Evolutionary conservation across 2,329 filamentous ascomycete genomes (phyloP).

Genomic region (Colletotrichum camelliae): DNA sequence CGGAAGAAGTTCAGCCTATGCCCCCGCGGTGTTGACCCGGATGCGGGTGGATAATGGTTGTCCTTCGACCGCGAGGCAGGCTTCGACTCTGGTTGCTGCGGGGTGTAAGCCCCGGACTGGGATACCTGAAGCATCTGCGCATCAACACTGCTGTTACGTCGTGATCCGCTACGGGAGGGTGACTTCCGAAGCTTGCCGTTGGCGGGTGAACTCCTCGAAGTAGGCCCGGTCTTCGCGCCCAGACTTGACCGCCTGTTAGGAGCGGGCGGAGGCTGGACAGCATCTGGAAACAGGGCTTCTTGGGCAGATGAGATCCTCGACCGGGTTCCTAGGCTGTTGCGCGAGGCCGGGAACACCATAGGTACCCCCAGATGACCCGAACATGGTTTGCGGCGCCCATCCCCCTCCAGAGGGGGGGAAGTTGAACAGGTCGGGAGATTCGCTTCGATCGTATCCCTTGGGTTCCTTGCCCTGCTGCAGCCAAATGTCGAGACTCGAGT

Average conservation of each 20-base stretch:
- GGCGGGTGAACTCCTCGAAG: slow-evolving; percentile 23
- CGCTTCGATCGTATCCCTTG: slow-evolving; percentile 32
- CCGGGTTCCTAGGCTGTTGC: slow-evolving; percentile 43
- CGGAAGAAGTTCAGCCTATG: slow-evolving; percentile 58
- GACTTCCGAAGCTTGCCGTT: slow-evolving; percentile 30
- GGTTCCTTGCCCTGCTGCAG: slow-evolving; percentile 53
- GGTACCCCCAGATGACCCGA: slow-evolving; percentile 39
- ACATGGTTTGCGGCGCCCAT: slow-evolving; percentile 56
- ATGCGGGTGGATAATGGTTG: slow-evolving; percentile 56
- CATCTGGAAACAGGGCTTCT: slow-evolving; percentile 38
- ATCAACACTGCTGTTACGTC: slow-evolving; percentile 35
- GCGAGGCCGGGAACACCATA: slow-evolving; percentile 32
- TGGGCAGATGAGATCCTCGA: slow-evolving; percentile 50
- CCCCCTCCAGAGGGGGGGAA: slow-evolving; percentile 49
- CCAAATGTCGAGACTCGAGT: slow-evolving; percentile 63
- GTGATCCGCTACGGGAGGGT: slow-evolving; percentile 23
- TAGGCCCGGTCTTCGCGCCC: slow-evolving; percentile 48
- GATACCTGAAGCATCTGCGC: slow-evolving; percentile 28
- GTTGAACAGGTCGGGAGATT: slow-evolving; percentile 59
- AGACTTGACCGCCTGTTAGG: slow-evolving; percentile 61
- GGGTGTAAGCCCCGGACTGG: slow-evolving; percentile 24
- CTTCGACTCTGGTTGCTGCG: slow-evolving; percentile 30
- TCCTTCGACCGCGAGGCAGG: slow-evolving; percentile 23
- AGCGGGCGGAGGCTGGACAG: slow-evolving; percentile 47
- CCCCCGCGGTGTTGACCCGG: slow-evolving; percentile 47